phyloP scores from a whole-genome alignment of 768 basidiomycete species.

The Podaxis carcinomalis region DNA sequence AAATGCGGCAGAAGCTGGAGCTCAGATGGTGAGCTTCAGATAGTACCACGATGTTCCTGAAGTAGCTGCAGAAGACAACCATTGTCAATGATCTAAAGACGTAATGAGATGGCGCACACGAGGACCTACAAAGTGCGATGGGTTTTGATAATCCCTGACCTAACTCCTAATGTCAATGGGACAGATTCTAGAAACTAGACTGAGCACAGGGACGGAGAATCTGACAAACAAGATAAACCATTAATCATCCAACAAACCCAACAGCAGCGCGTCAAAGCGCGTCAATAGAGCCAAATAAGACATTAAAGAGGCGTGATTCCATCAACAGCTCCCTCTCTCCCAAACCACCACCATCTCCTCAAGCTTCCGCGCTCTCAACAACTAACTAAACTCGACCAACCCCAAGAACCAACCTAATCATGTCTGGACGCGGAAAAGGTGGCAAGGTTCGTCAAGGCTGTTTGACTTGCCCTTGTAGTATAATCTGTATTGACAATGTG shows the following conservation, averaged over 20 bases:
- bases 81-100: background rate
- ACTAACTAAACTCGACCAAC: constrained; percentile 14
- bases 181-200: too few species aligned
- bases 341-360: constrained; percentile 29
- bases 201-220: too few species aligned
- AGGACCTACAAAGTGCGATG: too few species aligned
- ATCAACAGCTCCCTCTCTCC: constrained; percentile 27
- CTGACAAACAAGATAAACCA: too few species aligned
- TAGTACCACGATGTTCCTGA: background rate
- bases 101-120: too few species aligned
- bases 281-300: constrained; percentile 36
- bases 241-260: too few species aligned
- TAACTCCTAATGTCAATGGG: background rate
- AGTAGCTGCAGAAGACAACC: background rate
- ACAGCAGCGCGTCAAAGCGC: constrained; percentile 19
- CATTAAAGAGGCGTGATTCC: constrained; percentile 28
- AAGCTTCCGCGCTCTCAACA: constrained; percentile 7
- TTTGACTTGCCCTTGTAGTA: background rate
- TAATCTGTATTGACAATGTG: background rate
- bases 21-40: background rate
- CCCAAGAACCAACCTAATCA: constrained; percentile 23
- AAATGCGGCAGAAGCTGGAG: background rate
- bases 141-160: background rate
- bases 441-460: constrained; percentile 48
- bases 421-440: constrained; percentile 81